Evolutionary conservation across 352 stramenopile genomes (phyloP).

Genomic region (Globisporangium irregulare): DNA sequence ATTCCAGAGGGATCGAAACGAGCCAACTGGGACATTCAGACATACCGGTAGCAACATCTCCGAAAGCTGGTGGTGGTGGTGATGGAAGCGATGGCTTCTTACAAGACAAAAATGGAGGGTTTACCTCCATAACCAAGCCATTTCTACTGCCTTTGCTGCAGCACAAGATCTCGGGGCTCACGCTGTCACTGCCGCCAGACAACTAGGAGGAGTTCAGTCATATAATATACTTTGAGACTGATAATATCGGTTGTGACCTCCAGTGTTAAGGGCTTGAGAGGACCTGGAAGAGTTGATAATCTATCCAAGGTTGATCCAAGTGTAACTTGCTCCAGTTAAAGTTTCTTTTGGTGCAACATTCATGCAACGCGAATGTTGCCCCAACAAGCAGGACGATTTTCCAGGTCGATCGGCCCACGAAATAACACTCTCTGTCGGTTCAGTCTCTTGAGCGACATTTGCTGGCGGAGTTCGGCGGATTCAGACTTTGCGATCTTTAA

Average conservation of each 20-base stretch:
- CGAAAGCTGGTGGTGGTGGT: neutral
- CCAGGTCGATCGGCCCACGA: neutral
- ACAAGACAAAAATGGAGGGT: neutral
- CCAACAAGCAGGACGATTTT: neutral
- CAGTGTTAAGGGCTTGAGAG: too few species aligned
- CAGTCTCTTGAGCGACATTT: neutral
- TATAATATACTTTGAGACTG: neutral
- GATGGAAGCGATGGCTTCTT: neutral
- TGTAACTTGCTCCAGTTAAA: neutral
- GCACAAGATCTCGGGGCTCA: slow-evolving; percentile 21
- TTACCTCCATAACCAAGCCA: neutral
- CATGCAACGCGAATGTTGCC: neutral
- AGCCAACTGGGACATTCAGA: neutral
- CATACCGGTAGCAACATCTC: neutral
- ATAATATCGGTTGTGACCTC: too few species aligned
- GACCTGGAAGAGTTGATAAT: neutral
- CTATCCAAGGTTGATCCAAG: neutral
- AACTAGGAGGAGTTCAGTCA: slow-evolving; percentile 1
- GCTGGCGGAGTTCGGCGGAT: neutral
- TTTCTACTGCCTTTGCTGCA: neutral
- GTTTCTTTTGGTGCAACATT: neutral
- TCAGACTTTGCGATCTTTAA: neutral
- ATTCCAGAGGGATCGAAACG: neutral
- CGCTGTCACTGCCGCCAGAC: slow-evolving; percentile 15
- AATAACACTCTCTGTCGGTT: neutral